These are phyloP conservation scores for Erodium moschatum DNA, from an alignment of 441 rosid genomes.

Conservation along the genomic window DNA sequence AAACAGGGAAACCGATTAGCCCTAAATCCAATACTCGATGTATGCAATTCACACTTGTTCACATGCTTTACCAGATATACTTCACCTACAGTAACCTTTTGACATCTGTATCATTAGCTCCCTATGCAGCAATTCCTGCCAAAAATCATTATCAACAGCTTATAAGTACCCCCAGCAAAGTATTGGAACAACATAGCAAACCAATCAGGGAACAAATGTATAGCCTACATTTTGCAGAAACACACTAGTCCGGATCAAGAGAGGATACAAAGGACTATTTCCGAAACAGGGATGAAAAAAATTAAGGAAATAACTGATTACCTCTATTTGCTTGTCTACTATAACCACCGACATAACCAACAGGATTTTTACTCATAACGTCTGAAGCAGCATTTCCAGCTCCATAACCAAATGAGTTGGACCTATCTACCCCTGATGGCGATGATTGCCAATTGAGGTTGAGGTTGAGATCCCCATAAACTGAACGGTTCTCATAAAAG, in stretches of 20 bases:
- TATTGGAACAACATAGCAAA: neutral
- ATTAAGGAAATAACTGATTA: slow-evolving; percentile 13
- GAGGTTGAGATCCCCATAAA: slow-evolving; percentile 38
- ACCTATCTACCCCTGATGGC: slow-evolving; percentile 27
- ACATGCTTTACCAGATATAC: slow-evolving; percentile 17
- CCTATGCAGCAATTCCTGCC: slow-evolving; percentile 58
- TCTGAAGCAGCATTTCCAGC: slow-evolving; percentile 29
- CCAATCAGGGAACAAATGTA: neutral
- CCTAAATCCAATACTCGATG: slow-evolving; percentile 27
- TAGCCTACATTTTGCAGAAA: too few relatives aligned
- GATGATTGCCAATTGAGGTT: slow-evolving; percentile 39
- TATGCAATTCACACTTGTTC: slow-evolving; percentile 23
- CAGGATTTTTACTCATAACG: slow-evolving; percentile 27
- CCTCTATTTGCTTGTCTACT: slow-evolving; percentile 39
- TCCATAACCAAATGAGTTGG: slow-evolving; percentile 33
- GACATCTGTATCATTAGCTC: slow-evolving; percentile 20
- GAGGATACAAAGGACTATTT: too few relatives aligned
- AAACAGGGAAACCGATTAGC: slow-evolving; percentile 28
- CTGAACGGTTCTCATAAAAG: slow-evolving; percentile 33
- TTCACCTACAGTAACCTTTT: slow-evolving; percentile 29
- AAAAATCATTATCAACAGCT: slow-evolving; percentile 13
- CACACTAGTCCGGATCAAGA: too few relatives aligned
- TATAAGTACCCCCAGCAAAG: slow-evolving; percentile 4
- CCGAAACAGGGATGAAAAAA: neutral
- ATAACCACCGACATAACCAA: slow-evolving; percentile 37